Evolutionary conservation across 768 basidiomycete species (phyloP), one percentile per base, ranked within the genome.

Genomic region (Podaxis sp.): DNA sequence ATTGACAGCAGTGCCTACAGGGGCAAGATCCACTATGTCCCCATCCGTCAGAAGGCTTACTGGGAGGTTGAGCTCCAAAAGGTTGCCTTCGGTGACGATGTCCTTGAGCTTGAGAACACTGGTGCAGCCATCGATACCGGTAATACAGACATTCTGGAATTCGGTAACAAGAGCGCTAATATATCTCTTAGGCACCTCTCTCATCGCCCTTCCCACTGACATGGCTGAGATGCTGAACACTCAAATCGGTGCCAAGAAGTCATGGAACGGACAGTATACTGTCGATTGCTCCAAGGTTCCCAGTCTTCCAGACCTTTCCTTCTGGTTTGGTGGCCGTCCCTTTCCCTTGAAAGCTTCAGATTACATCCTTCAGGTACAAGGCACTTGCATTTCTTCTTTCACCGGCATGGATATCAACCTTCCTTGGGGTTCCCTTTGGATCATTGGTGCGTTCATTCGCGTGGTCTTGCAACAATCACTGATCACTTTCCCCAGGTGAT

Each of bases 191-290:
- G 94, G 95, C 57, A 98, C 97, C 42, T 95, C 93, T 5, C 80
- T 98, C 62, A 98, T 98, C 67, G 96, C 90, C 52, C 79, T 96
- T 53, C 96, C 96, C 54, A 87, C 88, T 60, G 96, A 98, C 69
- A 82, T 98, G 57, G 95, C 97, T 55, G 97, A 99, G 80, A 93
- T 99, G 93, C 79, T 99, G 68, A 98, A 99, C 76, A 79, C 89
- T 35, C 87, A 90, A 73, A 97, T 99, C 56, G 97, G 97, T 61
- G 96, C 96, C 13, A 90, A 84, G 77, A 93, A 89, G 70, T 85
- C 88, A 1, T 98, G 95, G 95, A 97, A 91, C 70, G 97, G 96
- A 42, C 96, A 98, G 74, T 97, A 96, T 70, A 86, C 85, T 25
- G 79, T 99, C 63, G 92, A 95, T 65, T 98, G 97, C 72, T 76